These are phyloP conservation scores for Blastocystis hominis DNA, from an alignment of 352 stramenopile genomes.

Conservation along the genomic window DNA sequence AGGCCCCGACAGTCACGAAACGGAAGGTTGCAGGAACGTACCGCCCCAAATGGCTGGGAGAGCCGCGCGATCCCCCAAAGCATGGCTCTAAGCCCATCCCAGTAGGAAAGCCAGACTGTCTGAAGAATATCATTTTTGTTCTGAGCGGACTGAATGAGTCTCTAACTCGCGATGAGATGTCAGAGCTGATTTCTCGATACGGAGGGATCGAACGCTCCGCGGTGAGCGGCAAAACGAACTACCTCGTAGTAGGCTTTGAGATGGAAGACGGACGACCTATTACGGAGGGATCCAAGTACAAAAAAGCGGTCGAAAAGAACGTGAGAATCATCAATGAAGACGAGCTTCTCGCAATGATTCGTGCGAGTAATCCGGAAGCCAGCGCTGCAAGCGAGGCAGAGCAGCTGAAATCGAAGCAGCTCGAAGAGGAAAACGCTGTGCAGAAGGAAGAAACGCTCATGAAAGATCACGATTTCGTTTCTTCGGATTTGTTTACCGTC, in stretches of 20 bases:
- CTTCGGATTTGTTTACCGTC: neutral
- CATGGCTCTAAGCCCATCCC: constrained; percentile 54
- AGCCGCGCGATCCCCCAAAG: neutral
- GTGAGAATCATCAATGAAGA: constrained; percentile 53
- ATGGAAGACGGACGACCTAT: constrained; percentile 57
- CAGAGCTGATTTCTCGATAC: constrained; percentile 12
- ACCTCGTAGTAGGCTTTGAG: constrained; percentile 51
- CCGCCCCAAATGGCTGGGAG: neutral
- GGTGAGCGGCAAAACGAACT: constrained; percentile 55
- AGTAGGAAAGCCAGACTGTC: constrained; percentile 20
- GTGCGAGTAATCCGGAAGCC: neutral
- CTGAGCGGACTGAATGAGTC: constrained; percentile 50
- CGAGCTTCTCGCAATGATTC: constrained; percentile 51
- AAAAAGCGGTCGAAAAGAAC: constrained; percentile 39
- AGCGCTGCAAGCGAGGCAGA: neutral
- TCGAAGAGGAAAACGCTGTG: neutral
- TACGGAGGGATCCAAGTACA: constrained; percentile 52
- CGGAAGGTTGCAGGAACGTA: constrained; percentile 22
- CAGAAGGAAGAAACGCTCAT: neutral
- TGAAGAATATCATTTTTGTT: constrained; percentile 32
- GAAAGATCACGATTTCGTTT: neutral
- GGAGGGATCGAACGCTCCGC: constrained; percentile 25
- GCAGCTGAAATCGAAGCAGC: neutral
- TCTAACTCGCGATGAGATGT: constrained; percentile 56
- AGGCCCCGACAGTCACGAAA: neutral